A percentile compares a stretch with the other conserved stretches of the same genome.
These are phyloP conservation scores for Trichoderma endophyticum DNA, from an alignment of 2,329 filamentous ascomycete species.

Conservation along the genomic window DNA sequence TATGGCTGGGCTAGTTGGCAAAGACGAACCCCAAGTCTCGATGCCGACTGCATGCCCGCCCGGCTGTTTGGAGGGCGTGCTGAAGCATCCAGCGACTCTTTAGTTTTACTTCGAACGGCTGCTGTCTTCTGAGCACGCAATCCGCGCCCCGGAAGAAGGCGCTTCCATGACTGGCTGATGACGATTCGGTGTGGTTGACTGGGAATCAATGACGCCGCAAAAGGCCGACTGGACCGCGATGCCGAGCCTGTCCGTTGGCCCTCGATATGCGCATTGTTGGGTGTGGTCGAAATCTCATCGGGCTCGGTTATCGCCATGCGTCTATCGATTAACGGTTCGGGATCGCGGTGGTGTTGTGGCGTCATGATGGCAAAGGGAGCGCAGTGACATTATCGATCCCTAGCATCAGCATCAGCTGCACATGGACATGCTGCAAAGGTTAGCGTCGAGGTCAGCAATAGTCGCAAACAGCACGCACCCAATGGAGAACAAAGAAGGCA, in stretches of 20 bases:
- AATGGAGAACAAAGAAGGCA: background rate
- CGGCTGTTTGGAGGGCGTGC: background rate
- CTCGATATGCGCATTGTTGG: background rate
- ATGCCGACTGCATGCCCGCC: background rate
- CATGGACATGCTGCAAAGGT: background rate
- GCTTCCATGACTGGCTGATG: conserved; percentile 2
- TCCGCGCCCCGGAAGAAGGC: background rate
- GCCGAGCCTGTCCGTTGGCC: background rate
- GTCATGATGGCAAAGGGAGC: background rate
- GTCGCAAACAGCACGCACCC: background rate
- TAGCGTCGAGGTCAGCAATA: background rate
- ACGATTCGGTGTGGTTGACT: background rate
- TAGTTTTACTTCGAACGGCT: background rate
- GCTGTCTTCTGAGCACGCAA: background rate
- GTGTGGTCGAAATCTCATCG: background rate
- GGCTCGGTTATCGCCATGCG: background rate
- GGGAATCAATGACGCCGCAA: background rate
- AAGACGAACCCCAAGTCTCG: conserved; percentile 8
- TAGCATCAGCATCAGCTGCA: background rate
- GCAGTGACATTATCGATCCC: background rate
- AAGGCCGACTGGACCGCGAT: background rate
- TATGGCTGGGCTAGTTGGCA: background rate
- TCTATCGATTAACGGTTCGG: background rate
- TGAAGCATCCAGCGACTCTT: background rate
- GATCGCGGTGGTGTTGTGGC: background rate